Conservation (phyloP, 129 eudicot genomes). For the Erigeron canadensis region DNA sequence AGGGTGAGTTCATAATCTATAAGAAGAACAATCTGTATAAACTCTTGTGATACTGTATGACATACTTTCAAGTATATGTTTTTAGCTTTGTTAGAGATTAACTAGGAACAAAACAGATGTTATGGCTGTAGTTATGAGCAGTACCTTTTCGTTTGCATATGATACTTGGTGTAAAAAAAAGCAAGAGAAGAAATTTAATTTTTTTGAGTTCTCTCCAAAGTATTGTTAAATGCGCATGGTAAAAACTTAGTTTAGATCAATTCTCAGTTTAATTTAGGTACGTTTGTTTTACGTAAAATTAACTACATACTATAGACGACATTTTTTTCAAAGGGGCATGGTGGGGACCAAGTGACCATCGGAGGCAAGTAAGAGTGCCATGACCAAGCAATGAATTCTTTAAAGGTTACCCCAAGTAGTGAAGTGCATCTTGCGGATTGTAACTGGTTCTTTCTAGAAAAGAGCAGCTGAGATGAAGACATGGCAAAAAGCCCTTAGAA, state of each 20-base stretch:
- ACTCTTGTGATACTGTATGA: constrained; percentile 41
- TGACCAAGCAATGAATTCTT: too few species aligned
- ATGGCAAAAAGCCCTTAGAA: too few species aligned
- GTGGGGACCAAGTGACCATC: too few species aligned
- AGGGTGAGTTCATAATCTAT: constrained; percentile 68
- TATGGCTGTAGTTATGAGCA: neutral
- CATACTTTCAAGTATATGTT: neutral
- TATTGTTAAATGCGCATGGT: neutral
- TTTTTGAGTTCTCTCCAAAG: neutral
- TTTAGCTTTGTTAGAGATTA: neutral
- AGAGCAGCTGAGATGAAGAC: too few species aligned
- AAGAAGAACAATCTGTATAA: constrained; percentile 61
- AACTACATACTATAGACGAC: too few species aligned
- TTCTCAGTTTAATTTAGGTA: neutral
- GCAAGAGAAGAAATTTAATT: neutral
- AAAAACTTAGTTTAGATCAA: neutral
- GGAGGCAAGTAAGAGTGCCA: too few species aligned
- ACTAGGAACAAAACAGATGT: neutral
- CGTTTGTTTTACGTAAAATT: neutral
- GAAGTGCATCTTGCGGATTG: too few species aligned
- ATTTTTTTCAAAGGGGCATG: too few species aligned
- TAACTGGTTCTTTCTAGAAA: too few species aligned
- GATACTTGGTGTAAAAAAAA: neutral
- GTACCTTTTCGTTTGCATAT: neutral
- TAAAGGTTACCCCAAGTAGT: too few species aligned